Base-by-base conservation (phyloP, 1,284 basidiomycete species). In the Malassezia psittaci region DNA sequence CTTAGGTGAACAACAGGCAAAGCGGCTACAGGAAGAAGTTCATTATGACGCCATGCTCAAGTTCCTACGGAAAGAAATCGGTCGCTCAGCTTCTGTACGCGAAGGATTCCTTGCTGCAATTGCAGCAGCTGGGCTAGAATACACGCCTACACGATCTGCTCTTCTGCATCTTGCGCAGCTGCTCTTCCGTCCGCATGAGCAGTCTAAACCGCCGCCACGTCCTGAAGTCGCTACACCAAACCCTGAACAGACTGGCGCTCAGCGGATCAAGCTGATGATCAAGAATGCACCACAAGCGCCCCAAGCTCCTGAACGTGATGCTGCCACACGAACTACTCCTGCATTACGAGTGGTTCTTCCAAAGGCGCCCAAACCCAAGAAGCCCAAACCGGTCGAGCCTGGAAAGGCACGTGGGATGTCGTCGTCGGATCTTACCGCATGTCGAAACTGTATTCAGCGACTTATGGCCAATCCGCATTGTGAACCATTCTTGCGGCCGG, bases 121-220 rank as follows among this genome's bases (percentile, higher is more conserved):
- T 35, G 55, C 64, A 16, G 46, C 84, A 48, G 80, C 83, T 44
- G 91, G 96, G 73, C 79, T 85, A 63, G 87, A 93, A 77, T 86
- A 91, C 43, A 40, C 18, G 10, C 21, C 15, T 15, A 37, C 40
- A n/a, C 85, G 90, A 36, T 88, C 88, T 82, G 88, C 86, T 59
- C 77, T 96, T 47, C 79, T 98, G 66, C 96, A 96, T 77, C 79
- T 96, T 10, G 89, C 87, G 11, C 93, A 96, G 69, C 79, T 96
- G 21, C 82, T 93, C 47, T 86, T 93, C 63, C 83, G 85, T 48
- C 85, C 87, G 18, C 60, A 59, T 2, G 70, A 69, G 38, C 70
- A 74, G 60, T 59, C 57, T 32, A 63, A 66, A 5, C 39, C 67
- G 50, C 67, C 70, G 1, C 49, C 65, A 47, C 43, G 43, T 16